Evolutionary conservation across 139 green algal species (phyloP).

Genomic region (Spirogloea muscicola): DNA sequence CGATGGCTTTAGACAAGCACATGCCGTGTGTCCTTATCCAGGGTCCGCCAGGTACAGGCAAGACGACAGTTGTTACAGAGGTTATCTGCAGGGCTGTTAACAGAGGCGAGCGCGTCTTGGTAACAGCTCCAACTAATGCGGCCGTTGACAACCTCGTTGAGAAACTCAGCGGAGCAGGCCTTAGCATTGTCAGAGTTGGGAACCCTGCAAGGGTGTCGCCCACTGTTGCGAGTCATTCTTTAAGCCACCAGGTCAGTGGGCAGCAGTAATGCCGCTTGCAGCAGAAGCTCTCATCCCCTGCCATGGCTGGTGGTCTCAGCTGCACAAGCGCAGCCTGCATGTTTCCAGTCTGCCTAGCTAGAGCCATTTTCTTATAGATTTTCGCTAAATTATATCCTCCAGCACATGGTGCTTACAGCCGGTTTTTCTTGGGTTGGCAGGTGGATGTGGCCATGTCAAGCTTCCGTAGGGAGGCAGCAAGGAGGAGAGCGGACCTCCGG

Average conservation of each 20-base stretch:
- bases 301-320: too few species aligned
- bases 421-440: too few species aligned
- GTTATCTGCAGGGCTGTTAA: constrained; percentile 24
- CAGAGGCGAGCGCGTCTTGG: constrained; percentile 18
- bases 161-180: not conserved
- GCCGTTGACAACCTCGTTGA: constrained; percentile 51
- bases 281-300: too few species aligned
- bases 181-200: constrained; percentile 30
- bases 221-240: not conserved
- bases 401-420: too few species aligned
- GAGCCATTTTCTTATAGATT: too few species aligned
- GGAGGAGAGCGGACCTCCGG: constrained; percentile 18
- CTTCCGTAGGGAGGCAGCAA: constrained; percentile 5
- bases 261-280: too few species aligned
- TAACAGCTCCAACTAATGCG: constrained; percentile 39
- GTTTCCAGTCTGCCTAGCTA: too few species aligned
- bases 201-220: constrained; percentile 10
- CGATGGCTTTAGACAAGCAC: not conserved
- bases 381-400: too few species aligned
- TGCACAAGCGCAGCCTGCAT: too few species aligned
- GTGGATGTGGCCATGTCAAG: constrained; percentile 12
- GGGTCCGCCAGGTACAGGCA: constrained; percentile 54
- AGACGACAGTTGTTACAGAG: constrained; percentile 47
- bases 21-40: constrained; percentile 24
- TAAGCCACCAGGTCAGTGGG: not conserved